Evolutionary conservation across 306 rosid species (phyloP).

Genomic region (Acacia melanoxylon): DNA sequence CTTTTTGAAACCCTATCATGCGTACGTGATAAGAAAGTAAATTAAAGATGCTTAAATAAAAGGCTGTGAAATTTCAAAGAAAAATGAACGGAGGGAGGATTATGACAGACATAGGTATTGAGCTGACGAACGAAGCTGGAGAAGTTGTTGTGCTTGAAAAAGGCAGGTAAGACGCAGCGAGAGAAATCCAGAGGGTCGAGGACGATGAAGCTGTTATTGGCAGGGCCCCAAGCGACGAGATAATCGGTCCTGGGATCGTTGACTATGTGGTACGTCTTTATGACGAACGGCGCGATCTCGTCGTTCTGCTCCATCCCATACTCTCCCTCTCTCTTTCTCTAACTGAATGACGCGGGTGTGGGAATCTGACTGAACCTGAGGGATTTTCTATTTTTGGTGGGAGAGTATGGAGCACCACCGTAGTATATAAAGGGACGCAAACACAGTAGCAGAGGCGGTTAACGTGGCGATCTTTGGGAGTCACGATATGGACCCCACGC

Average conservation of each 20-base stretch:
- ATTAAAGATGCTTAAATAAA: background rate
- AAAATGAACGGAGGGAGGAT: too few species aligned
- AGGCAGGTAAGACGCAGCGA: slow-evolving; percentile 64
- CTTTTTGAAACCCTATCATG: slow-evolving; percentile 74
- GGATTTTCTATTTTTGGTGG: background rate
- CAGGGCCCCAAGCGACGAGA: slow-evolving; percentile 72
- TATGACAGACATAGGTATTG: slow-evolving; percentile 61
- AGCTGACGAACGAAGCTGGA: slow-evolving; percentile 96
- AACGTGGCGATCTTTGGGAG: slow-evolving; percentile 48
- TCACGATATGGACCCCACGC: slow-evolving; percentile 36
- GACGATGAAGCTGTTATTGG: slow-evolving; percentile 87
- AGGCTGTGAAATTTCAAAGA: background rate
- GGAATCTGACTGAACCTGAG: background rate
- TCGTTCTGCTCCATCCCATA: slow-evolving; percentile 64
- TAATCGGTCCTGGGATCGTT: slow-evolving; percentile 69
- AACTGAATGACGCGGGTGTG: background rate
- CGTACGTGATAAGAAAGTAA: background rate
- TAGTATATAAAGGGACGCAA: slow-evolving; percentile 35
- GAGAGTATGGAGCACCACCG: slow-evolving; percentile 30
- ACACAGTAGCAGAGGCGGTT: slow-evolving; percentile 7
- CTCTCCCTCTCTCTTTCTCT: background rate
- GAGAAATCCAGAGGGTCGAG: slow-evolving; percentile 74
- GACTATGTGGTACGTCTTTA: slow-evolving; percentile 90
- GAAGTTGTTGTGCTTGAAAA: slow-evolving; percentile 94
- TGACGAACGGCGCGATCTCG: slow-evolving; percentile 77